Percentiles rank a stretch among this genome's conserved stretches.
Evolutionary conservation across 257 asterid genomes (phyloP).

Genomic region (Haberlea rhodopensis): DNA sequence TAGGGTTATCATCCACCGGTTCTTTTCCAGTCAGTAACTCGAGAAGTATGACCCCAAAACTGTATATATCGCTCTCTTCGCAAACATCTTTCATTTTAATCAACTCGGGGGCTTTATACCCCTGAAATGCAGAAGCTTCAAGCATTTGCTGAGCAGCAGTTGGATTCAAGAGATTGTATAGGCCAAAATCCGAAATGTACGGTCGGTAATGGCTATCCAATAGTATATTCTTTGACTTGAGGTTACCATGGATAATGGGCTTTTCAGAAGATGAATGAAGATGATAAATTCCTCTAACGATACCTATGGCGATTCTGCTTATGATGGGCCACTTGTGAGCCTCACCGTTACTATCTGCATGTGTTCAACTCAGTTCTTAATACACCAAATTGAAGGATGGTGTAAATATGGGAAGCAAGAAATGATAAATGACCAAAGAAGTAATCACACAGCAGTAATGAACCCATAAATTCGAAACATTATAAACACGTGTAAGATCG

Average conservation of each 20-base stretch:
- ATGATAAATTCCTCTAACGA: conserved; percentile 57
- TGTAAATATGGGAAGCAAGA: too few relatives aligned
- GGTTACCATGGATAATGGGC: conserved; percentile 78
- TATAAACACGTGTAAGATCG: conserved; percentile 23
- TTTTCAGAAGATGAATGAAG: conserved; percentile 54
- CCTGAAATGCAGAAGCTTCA: conserved; percentile 58
- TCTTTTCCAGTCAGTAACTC: conserved; percentile 72
- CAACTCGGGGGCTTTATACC: conserved; percentile 77
- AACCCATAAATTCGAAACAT: too few relatives aligned
- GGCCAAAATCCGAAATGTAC: conserved; percentile 66
- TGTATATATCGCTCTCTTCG: conserved; percentile 64
- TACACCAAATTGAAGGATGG: too few relatives aligned
- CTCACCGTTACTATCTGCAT: conserved; percentile 61
- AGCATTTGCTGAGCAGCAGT: conserved; percentile 68
- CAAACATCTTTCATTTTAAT: conserved; percentile 69
- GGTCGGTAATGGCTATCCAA: conserved; percentile 53
- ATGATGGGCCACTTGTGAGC: conserved; percentile 67
- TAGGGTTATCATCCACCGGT: conserved; percentile 44
- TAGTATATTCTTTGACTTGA: too few relatives aligned
- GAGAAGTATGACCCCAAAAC: conserved; percentile 72
- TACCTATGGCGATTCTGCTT: conserved; percentile 60
- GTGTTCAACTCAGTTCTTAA: not conserved
- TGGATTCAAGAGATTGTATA: conserved; percentile 63
- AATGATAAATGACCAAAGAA: too few relatives aligned
- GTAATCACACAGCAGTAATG: too few relatives aligned